Percentiles rank a stretch among this genome's conserved stretches.
Evolutionary conservation across 2,329 filamentous ascomycete genomes (phyloP).

Genomic region (Paramyrothecium sp.): DNA sequence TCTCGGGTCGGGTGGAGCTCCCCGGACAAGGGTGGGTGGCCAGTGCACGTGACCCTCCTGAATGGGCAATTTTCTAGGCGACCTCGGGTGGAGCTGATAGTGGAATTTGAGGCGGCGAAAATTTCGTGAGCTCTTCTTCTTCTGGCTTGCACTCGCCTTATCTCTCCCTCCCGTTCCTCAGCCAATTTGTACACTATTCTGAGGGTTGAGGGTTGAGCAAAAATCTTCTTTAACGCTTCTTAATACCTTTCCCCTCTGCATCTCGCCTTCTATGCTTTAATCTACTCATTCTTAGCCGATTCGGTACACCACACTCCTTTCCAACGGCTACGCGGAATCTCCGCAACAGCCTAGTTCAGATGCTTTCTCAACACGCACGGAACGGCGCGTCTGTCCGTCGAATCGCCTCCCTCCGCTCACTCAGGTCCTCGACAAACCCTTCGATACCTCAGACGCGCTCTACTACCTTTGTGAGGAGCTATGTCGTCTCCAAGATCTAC

Average conservation of each 20-base stretch:
- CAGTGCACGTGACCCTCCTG: conserved; percentile 2
- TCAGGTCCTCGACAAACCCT: conserved; percentile 13
- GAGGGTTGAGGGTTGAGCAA: neutral
- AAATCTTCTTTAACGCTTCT: conserved; percentile 2
- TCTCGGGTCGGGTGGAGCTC: neutral
- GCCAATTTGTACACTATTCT: conserved; percentile 20
- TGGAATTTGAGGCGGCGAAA: conserved; percentile 6
- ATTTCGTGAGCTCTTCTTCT: conserved; percentile 4
- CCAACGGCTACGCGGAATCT: neutral
- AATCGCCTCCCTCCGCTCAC: conserved; percentile 12
- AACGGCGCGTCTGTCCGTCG: conserved; percentile 23
- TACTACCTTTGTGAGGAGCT: conserved; percentile 17
- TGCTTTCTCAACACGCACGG: conserved; percentile 33
- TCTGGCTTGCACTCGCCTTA: neutral
- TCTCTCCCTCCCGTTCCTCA: conserved; percentile 4
- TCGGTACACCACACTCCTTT: conserved; percentile 4
- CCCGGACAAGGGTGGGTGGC: neutral
- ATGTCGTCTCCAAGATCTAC: conserved; percentile 23
- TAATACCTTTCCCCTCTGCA: neutral
- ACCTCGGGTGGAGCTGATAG: neutral
- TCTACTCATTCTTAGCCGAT: conserved; percentile 12
- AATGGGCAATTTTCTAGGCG: neutral
- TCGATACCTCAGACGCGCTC: conserved; percentile 10
- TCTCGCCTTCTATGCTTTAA: conserved; percentile 18
- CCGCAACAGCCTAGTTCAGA: conserved; percentile 9